Base-by-base conservation (phyloP, 192 early-diverging fungal species). In the Coemansia sp. region DNA sequence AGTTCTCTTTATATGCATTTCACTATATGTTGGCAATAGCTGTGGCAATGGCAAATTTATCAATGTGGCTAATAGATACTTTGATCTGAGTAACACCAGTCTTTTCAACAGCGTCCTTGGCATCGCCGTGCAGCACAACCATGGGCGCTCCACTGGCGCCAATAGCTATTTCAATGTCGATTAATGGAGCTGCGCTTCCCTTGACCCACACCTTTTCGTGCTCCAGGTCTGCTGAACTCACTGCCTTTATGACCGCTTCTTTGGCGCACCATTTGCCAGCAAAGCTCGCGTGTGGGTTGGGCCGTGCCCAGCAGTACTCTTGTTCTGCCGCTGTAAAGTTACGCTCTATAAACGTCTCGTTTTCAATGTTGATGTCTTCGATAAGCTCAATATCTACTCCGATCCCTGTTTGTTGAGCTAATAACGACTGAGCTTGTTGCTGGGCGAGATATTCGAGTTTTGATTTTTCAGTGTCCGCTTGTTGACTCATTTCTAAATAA, bases 241-340 rank as follows among this genome's bases (percentile, higher is more conserved):
- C 89, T 14, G 96, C 95, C 88, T 98, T 98, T 73, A 98, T 86
- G 16, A 94, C 93, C 1, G 96, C 93, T 72, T 98, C 96, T 87
- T 98, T 98, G 62, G 96, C 96, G 7, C 91, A 92, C 96, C 96
- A 98, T 33, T 91, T 88, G 59, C 96, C 96, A 37, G 96, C 91
- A 80, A 93, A 95, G 79, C 92, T 94, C 1, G 94, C 85, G 67
- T 89, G 88, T 16, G 92, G 88, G 71, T 90, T 89, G 13, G 94
- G 87, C 2, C 86, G 84, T 33, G 70, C 61, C 42, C 76, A 49
- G 81, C 96, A 98, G 82, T 98, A 96, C 4, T 73, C 80, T 46
- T 89, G 88, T 75, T 97, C 95, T n/a, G 76, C 72, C 4, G 32
- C 23, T 1, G 95, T 98, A 62, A 96, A 96, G 87, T 98, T 98